These are phyloP conservation scores for Leishmania tarentolae DNA, from an alignment of 208 protist species.

Conservation along the genomic window DNA sequence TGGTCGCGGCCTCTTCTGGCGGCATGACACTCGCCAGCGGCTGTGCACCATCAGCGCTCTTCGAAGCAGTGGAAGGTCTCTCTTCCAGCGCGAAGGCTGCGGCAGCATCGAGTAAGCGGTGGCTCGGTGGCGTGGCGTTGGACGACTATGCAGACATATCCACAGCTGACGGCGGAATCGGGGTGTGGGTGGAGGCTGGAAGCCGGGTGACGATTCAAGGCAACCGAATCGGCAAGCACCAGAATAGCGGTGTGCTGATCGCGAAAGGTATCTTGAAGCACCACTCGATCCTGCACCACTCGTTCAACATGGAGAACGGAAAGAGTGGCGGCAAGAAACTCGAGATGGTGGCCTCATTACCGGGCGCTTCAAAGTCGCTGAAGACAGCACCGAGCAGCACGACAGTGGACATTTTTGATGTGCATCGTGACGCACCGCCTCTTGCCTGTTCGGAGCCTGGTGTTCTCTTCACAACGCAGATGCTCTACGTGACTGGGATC, in stretches of 20 bases:
- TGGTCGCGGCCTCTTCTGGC: constrained; percentile 54
- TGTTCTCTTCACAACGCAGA: constrained; percentile 43
- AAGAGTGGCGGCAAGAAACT: neutral
- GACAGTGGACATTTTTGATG: constrained; percentile 30
- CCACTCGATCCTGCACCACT: constrained; percentile 41
- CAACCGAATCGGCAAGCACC: constrained; percentile 57
- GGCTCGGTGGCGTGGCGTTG: constrained; percentile 41
- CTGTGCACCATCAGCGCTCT: constrained; percentile 33
- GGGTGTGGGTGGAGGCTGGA: constrained; percentile 73
- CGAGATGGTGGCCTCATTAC: constrained; percentile 8
- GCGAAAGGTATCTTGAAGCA: constrained; percentile 57
- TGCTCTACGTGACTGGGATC: constrained; percentile 39
- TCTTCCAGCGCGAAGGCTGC: neutral
- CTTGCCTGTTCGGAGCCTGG: constrained; percentile 37
- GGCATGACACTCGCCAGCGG: constrained; percentile 57
- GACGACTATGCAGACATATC: constrained; percentile 55
- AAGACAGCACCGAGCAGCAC: neutral
- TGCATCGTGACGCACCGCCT: constrained; percentile 29
- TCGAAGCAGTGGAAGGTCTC: neutral
- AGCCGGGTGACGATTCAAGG: constrained; percentile 54
- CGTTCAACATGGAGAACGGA: constrained; percentile 27
- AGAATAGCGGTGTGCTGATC: constrained; percentile 64
- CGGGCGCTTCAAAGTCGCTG: neutral
- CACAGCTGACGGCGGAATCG: constrained; percentile 76
- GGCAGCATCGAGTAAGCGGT: constrained; percentile 2